Evolutionary conservation across 192 early-diverging fungal species (phyloP), one percentile per base, ranked within the genome.

Genomic region (Gamsiella multidivaricata): DNA sequence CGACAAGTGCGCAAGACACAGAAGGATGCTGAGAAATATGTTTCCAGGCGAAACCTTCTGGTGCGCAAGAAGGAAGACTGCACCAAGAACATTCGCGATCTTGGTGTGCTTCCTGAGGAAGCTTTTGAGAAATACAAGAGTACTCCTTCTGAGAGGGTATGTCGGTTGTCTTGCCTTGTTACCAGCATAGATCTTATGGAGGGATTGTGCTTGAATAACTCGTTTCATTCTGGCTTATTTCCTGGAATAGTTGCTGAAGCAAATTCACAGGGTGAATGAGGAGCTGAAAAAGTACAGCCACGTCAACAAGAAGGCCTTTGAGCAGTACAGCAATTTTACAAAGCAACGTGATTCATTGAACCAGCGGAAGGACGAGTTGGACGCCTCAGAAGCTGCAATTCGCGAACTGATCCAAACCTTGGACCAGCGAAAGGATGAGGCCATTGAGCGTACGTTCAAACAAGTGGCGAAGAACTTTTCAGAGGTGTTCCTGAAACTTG

Each of bases 241-340:
- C 8, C 7, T 41, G 8, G 8, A 46, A 46, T 68, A 84, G 85
- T 51, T 91, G 55, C 70, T 90, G 42, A 90, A 84, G 67, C 81
- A 85, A 59, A 83, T 94, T 54, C 89, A 97, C 72, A 87, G 86
- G 56, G 87, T 91, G 25, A 96, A 96, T 78, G 96, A 96, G 65
- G 86, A 82, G 31, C 83, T 99, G 29, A 93, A 95, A 59, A 91
- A 92, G 82, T 98, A 92, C 69, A 88, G 89, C 17, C 96, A 97
- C 65, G 95, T 99, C 61, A 99, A 99, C 87, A 99, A 97, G 75
- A 97, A 97, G 81, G 97, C 97, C 0, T 95, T 96, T 82, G 97
- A 99, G 85, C 97, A 99, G 83, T 98, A 94, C 70, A 88, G 81
- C 68, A 95, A 93, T 69, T 99, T 98, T 78, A 95, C 94, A 3